phyloP scores from a whole-genome alignment of 306 rosid genomes.

The Alnus glutinosa region DNA sequence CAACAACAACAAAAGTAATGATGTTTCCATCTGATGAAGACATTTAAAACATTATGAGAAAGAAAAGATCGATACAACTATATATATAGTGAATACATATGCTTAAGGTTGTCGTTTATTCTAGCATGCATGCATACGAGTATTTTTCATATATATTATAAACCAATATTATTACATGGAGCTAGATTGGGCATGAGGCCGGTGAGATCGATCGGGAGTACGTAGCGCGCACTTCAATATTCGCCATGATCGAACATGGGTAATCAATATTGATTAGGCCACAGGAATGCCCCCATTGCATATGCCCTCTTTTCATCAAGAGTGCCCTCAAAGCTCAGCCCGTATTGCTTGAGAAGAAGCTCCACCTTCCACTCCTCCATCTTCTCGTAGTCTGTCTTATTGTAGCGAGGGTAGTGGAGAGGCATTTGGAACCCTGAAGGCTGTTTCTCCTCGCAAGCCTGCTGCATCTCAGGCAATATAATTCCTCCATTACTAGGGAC shows the following conservation, averaged over 20 bases:
- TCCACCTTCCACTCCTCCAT: slow-evolving; percentile 85
- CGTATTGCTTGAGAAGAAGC: slow-evolving; percentile 65
- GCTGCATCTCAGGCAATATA: neutral
- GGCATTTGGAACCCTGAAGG: slow-evolving; percentile 67
- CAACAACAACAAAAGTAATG: too few species aligned
- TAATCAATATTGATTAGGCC: slow-evolving; percentile 61
- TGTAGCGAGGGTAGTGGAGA: slow-evolving; percentile 75
- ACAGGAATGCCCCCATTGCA: slow-evolving; percentile 71
- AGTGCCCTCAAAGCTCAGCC: slow-evolving; percentile 46
- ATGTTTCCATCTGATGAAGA: too few species aligned
- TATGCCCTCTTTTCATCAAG: slow-evolving; percentile 59
- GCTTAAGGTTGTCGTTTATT: neutral
- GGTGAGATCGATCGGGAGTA: too few species aligned
- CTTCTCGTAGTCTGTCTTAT: slow-evolving; percentile 56
- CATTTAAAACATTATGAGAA: neutral
- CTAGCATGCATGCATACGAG: neutral
- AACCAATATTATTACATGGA: neutral
- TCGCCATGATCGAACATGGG: neutral
- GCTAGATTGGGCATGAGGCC: neutral
- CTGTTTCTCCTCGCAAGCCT: neutral
- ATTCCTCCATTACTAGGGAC: neutral
- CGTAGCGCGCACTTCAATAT: too few species aligned
- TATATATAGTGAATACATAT: neutral
- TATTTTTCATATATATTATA: neutral
- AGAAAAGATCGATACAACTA: neutral